These are phyloP conservation scores for Alisma plantagoaquatica DNA, from an alignment of 106 monocot species.

Conservation along the genomic window DNA sequence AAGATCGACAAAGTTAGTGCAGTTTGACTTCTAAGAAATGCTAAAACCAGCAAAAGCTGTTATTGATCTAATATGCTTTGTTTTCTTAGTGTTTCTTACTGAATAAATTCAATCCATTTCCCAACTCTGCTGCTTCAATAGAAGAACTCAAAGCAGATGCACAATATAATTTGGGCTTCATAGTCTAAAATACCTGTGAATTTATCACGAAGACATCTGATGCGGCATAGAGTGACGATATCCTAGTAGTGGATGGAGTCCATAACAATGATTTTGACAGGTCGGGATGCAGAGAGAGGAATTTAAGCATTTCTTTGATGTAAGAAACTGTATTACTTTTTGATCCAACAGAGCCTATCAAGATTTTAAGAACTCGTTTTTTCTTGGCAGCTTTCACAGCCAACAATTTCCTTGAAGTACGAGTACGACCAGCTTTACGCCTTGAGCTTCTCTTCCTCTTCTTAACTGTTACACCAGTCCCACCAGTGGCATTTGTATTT, in stretches of 20 bases:
- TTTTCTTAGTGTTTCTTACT: too few relatives aligned
- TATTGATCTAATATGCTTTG: too few relatives aligned
- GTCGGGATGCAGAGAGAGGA: slow-evolving; percentile 51
- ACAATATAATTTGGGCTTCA: too few relatives aligned
- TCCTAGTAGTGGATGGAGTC: slow-evolving; percentile 69
- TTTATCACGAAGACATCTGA: slow-evolving; percentile 80
- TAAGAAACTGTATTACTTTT: slow-evolving; percentile 78
- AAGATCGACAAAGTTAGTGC: too few relatives aligned
- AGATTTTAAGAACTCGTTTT: slow-evolving; percentile 39
- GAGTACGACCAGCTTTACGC: neutral
- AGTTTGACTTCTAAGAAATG: too few relatives aligned
- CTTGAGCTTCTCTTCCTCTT: slow-evolving; percentile 28
- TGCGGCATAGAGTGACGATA: slow-evolving; percentile 67
- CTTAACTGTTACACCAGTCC: slow-evolving; percentile 13
- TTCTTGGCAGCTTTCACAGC: slow-evolving; percentile 15
- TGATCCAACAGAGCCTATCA: slow-evolving; percentile 83
- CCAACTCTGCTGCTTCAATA: too few relatives aligned
- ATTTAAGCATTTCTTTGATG: slow-evolving; percentile 43
- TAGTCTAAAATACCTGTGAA: slow-evolving; percentile 64
- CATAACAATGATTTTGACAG: slow-evolving; percentile 53
- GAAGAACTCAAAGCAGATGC: too few relatives aligned
- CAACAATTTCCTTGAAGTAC: slow-evolving; percentile 29
- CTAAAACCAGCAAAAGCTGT: too few relatives aligned
- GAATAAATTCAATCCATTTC: too few relatives aligned
- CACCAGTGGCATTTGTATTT: slow-evolving; percentile 12